phyloP scores from a whole-genome alignment of 306 rosid species.

The Parietaria judaica region DNA sequence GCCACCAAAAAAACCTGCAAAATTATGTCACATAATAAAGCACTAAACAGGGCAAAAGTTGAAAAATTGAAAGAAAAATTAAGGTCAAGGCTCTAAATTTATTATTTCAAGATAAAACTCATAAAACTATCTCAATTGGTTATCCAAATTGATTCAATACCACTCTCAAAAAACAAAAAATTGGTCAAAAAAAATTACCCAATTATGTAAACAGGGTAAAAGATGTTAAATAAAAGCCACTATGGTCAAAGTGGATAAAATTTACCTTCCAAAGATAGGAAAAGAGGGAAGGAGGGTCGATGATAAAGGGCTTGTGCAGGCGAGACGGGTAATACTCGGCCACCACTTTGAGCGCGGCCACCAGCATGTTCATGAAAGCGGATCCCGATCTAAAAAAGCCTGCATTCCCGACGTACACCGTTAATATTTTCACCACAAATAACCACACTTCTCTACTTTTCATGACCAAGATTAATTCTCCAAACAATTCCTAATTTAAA shows the following conservation, averaged over 20 bases:
- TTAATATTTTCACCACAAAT: not conserved
- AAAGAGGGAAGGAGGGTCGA: constrained; percentile 88
- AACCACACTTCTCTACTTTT: constrained; percentile 2
- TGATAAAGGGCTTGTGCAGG: constrained; percentile 59
- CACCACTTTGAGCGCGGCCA: constrained; percentile 64
- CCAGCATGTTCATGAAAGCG: constrained; percentile 65
- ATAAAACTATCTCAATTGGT: no score
- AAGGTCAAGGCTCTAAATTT: no score
- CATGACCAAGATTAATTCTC: not conserved
- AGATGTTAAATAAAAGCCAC: no score
- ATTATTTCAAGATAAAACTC: no score
- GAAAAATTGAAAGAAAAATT: no score
- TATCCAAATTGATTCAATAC: no score
- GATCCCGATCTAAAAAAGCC: constrained; percentile 93
- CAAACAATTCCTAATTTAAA: not conserved
- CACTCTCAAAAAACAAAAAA: no score
- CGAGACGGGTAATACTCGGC: constrained; percentile 74
- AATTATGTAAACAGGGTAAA: no score
- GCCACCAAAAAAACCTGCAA: no score
- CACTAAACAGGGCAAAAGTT: no score
- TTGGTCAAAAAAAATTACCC: no score
- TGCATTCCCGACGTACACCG: constrained; percentile 29
- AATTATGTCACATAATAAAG: no score
- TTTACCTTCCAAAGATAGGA: constrained; percentile 93
- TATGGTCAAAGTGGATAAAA: not conserved